Evolutionary conservation across 768 basidiomycete genomes (phyloP).

Genomic region (Phanerochaete sordida): DNA sequence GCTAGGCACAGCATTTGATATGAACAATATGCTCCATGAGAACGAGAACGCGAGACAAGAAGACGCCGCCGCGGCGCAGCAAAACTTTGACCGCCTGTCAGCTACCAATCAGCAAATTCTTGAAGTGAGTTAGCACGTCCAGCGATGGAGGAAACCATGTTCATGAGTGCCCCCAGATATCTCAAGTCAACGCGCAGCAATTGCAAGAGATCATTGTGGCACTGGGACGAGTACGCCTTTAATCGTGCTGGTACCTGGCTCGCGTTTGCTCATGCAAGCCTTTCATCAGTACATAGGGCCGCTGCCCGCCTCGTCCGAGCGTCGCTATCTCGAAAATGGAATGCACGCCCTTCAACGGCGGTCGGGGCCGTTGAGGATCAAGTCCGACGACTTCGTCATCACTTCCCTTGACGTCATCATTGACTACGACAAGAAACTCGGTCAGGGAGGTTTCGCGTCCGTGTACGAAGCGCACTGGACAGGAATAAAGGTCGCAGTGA

Average conservation of each 20-base stretch:
- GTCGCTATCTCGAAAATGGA: slow-evolving; percentile 4
- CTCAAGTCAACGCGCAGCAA: neutral
- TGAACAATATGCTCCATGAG: neutral
- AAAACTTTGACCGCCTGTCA: neutral
- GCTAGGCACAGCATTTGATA: neutral
- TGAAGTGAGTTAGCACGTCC: too few relatives aligned
- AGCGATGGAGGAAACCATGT: too few relatives aligned
- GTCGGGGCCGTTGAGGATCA: neutral
- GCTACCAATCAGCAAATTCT: slow-evolving; percentile 1
- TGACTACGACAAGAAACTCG: slow-evolving; percentile 5
- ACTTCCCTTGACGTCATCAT: slow-evolving; percentile 11
- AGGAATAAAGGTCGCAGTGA: slow-evolving; percentile 9
- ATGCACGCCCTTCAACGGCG: slow-evolving; percentile 2
- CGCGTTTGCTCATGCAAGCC: neutral
- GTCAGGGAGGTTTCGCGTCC: slow-evolving; percentile 5
- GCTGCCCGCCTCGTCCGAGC: neutral
- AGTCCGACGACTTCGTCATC: slow-evolving; percentile 1
- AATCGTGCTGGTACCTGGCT: neutral
- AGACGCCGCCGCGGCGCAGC: neutral
- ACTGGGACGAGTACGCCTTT: neutral
- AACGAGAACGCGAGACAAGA: slow-evolving; percentile 1
- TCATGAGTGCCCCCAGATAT: neutral
- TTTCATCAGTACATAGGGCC: neutral
- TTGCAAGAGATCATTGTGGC: slow-evolving; percentile 8
- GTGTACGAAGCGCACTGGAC: slow-evolving; percentile 7